A percentile compares a stretch with the other conserved stretches of the same genome.
Conservation (phyloP, 2,329 filamentous ascomycete species). For the Volutella citrinella region DNA sequence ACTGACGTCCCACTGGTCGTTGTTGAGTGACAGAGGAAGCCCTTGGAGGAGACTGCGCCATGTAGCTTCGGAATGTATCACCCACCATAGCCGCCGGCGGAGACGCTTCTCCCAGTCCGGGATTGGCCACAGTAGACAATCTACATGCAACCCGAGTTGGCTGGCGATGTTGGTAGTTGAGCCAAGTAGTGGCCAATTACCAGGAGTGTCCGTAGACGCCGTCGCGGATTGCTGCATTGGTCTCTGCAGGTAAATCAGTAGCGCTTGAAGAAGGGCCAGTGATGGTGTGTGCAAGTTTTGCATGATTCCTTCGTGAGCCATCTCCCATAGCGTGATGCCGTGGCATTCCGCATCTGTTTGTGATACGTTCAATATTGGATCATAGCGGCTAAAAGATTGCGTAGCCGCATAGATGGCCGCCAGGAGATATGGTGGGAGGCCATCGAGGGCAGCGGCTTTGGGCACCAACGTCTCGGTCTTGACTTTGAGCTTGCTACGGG, state of each 20-base stretch:
- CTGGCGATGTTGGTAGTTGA: neutral
- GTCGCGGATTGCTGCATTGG: neutral
- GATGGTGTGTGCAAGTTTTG: neutral
- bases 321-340: neutral
- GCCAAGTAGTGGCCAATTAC: neutral
- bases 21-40: neutral
- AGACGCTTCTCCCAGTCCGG: conserved; percentile 3
- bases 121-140: conserved; percentile 1
- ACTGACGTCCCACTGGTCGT: conserved; percentile 3
- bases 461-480: neutral
- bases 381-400: neutral
- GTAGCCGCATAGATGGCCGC: conserved; percentile 3
- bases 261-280: neutral
- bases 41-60: conserved; percentile 3
- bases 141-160: neutral
- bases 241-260: neutral
- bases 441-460: neutral
- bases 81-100: conserved; percentile 3
- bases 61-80: conserved; percentile 1
- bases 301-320: neutral
- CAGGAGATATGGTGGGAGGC: conserved; percentile 1
- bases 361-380: neutral
- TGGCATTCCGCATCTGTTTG: neutral
- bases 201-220: neutral
- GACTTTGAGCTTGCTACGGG: neutral